These are phyloP conservation scores for Yamadazyma blattariae DNA, from an alignment of 1,139 yeast genomes.

Conservation along the genomic window DNA sequence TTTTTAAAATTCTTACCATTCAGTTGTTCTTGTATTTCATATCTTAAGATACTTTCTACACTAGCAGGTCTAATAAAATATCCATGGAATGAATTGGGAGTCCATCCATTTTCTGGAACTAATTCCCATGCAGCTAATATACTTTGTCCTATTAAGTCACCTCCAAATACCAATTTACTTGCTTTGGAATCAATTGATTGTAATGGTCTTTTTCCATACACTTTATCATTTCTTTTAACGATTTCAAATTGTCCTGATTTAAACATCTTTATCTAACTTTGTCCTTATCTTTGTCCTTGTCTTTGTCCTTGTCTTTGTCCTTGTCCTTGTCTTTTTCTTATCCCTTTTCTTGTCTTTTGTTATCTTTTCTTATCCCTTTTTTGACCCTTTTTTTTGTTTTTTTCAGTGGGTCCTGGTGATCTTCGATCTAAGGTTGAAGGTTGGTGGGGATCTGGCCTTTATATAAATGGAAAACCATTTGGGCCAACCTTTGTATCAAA, in stretches of 20 bases:
- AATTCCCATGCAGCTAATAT: slow-evolving; percentile 35
- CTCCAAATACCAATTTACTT: slow-evolving; percentile 32
- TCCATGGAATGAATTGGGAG: slow-evolving; percentile 39
- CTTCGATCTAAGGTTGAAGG: no score
- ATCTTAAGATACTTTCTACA: slow-evolving; percentile 27
- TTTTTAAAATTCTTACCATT: slow-evolving; percentile 38
- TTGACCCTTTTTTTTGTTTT: no score
- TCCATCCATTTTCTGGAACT: slow-evolving; percentile 18
- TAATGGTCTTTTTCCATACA: slow-evolving; percentile 33
- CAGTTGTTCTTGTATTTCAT: slow-evolving; percentile 31
- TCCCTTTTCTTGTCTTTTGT: no score
- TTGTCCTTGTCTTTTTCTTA: no score
- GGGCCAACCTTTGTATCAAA: no score
- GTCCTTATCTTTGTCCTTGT: not conserved
- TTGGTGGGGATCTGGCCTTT: no score
- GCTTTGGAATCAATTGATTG: slow-evolving; percentile 24
- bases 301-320: no score
- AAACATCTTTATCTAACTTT: slow-evolving; percentile 10
- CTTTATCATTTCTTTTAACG: slow-evolving; percentile 13
- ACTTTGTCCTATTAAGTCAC: slow-evolving; percentile 41
- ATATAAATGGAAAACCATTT: no score
- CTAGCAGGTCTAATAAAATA: slow-evolving; percentile 42
- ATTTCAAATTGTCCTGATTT: slow-evolving; percentile 19
- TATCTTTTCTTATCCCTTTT: not conserved
- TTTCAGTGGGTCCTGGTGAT: no score